These are phyloP conservation scores for Ampelocalamus luodianensis DNA, from an alignment of 176 grass and related monocot genomes.

Conservation along the genomic window DNA sequence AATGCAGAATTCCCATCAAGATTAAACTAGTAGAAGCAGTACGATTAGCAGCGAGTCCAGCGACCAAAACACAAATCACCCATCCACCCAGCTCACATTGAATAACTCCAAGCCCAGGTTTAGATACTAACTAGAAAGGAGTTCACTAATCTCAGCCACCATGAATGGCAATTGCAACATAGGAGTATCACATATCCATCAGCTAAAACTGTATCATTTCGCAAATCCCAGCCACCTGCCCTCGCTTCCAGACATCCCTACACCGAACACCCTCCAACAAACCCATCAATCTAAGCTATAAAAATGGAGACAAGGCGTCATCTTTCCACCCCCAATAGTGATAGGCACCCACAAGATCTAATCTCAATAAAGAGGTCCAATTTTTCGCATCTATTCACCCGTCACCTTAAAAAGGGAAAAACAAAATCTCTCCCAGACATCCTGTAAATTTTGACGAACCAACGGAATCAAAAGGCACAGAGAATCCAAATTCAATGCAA, in stretches of 20 bases:
- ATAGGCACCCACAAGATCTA: conserved; percentile 43
- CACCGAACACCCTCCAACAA: neutral
- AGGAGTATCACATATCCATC: neutral
- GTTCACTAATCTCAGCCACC: neutral
- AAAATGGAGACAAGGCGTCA: neutral
- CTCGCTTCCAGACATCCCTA: neutral
- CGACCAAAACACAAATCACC: neutral
- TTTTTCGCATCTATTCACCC: neutral
- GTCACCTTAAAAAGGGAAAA: neutral
- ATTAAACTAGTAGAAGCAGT: neutral
- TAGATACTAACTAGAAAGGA: neutral
- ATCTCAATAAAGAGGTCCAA: neutral
- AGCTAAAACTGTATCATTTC: neutral
- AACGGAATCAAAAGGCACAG: neutral
- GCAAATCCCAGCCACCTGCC: neutral
- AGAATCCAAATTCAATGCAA: conserved; percentile 11
- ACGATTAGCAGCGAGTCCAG: neutral
- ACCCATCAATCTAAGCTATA: neutral
- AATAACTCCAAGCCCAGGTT: neutral
- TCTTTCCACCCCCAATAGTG: neutral
- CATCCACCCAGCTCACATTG: neutral
- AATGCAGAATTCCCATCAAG: neutral
- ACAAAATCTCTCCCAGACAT: neutral
- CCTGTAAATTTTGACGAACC: neutral
- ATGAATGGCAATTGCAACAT: neutral